These are phyloP conservation scores for Quercus variabilis DNA, from an alignment of 306 rosid species.

Conservation along the genomic window DNA sequence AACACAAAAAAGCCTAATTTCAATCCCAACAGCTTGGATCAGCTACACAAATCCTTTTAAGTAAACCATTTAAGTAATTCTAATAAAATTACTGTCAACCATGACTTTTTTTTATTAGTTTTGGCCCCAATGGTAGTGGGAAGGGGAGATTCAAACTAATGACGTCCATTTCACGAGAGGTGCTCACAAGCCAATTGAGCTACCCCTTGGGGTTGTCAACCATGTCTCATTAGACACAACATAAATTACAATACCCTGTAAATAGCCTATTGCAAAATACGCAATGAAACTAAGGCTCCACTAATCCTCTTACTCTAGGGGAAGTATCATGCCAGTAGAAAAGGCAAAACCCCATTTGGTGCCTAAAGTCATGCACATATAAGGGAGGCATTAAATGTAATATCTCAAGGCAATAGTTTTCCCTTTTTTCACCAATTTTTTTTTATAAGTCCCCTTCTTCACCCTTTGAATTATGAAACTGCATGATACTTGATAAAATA, in stretches of 20 bases:
- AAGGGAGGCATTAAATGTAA: not conserved
- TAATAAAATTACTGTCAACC: not conserved
- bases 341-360: not conserved
- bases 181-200: too few species aligned
- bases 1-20: not conserved
- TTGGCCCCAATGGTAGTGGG: too few species aligned
- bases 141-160: too few species aligned
- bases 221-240: not conserved
- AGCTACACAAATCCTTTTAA: not conserved
- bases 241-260: not conserved
- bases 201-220: not conserved
- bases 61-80: not conserved
- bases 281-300: not conserved
- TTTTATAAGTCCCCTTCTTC: not conserved
- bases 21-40: not conserved
- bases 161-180: too few species aligned
- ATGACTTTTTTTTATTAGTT: not conserved
- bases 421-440: too few species aligned
- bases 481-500: not conserved
- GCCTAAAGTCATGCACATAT: not conserved
- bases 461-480: not conserved
- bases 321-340: not conserved
- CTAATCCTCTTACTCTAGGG: not conserved
- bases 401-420: too few species aligned
- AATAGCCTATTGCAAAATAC: not conserved